phyloP scores from a whole-genome alignment of 2,329 filamentous ascomycete species.

The Pseudogymnoascus sp. region DNA sequence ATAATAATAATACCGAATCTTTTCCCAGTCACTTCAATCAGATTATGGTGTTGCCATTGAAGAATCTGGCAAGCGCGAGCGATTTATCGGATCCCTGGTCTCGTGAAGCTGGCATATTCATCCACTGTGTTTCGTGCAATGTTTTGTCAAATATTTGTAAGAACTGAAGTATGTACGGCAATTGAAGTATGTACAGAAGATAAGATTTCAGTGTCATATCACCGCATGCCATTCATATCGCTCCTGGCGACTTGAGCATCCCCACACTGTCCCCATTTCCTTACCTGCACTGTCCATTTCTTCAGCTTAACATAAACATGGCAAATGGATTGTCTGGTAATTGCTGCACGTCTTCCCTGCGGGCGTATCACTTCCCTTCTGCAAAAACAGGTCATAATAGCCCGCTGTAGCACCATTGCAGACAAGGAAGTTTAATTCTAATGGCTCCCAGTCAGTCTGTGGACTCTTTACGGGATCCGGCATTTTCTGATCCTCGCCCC shows the following conservation, averaged over 20 bases:
- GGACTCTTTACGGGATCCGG: background rate
- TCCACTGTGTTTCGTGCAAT: background rate
- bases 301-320: background rate
- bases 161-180: background rate
- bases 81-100: background rate
- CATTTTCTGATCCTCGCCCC: background rate
- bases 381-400: constrained; percentile 46
- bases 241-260: background rate
- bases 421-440: constrained; percentile 45
- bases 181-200: background rate
- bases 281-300: background rate
- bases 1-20: background rate
- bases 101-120: background rate
- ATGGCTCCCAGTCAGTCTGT: background rate
- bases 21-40: background rate
- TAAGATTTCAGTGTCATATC: background rate
- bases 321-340: constrained; percentile 48
- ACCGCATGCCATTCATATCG: background rate
- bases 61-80: background rate
- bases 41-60: background rate
- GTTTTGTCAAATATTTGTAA: background rate
- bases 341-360: constrained; percentile 45
- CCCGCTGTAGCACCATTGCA: constrained; percentile 34
- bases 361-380: constrained; percentile 44
- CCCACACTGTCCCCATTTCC: background rate